Percentiles rank a stretch among this genome's conserved stretches.
phyloP scores from a whole-genome alignment of 2,329 filamentous ascomycete genomes.

The Talaromyces albobiverticillius region DNA sequence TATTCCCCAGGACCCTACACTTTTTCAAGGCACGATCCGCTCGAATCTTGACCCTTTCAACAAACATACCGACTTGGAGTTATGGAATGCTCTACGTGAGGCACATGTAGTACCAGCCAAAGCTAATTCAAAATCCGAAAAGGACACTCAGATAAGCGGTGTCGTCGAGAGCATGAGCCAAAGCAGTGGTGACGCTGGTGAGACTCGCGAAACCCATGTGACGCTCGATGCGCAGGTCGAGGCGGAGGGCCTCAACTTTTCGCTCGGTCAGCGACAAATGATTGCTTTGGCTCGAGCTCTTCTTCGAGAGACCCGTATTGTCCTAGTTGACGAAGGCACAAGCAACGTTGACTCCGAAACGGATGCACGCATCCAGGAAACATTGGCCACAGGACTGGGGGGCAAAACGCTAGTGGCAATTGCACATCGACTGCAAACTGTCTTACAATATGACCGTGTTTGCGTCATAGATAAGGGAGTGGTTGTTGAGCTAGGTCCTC shows the following conservation, averaged over 20 bases:
- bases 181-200: too few relatives aligned
- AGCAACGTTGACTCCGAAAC: conserved; percentile 11
- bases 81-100: background rate
- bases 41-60: conserved; percentile 24
- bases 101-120: too few relatives aligned
- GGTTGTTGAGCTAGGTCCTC: conserved; percentile 8
- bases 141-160: too few relatives aligned
- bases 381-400: background rate
- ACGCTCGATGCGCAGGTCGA: too few relatives aligned
- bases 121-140: too few relatives aligned
- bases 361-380: conserved; percentile 10
- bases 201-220: too few relatives aligned
- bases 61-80: background rate
- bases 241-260: conserved; percentile 15
- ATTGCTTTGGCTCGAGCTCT: conserved; percentile 57
- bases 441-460: conserved; percentile 10
- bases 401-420: conserved; percentile 9
- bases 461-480: conserved; percentile 6
- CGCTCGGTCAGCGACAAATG: conserved; percentile 55
- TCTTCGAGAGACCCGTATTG: conserved; percentile 32
- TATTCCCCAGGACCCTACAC: conserved; percentile 68
- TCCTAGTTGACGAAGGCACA: conserved; percentile 30
- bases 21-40: conserved; percentile 28
- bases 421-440: conserved; percentile 8
- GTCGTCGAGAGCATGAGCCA: too few relatives aligned